Evolutionary conservation across 306 rosid genomes (phyloP), one percentile per base, ranked within the genome.

Genomic region (Cucumis cinereus): DNA sequence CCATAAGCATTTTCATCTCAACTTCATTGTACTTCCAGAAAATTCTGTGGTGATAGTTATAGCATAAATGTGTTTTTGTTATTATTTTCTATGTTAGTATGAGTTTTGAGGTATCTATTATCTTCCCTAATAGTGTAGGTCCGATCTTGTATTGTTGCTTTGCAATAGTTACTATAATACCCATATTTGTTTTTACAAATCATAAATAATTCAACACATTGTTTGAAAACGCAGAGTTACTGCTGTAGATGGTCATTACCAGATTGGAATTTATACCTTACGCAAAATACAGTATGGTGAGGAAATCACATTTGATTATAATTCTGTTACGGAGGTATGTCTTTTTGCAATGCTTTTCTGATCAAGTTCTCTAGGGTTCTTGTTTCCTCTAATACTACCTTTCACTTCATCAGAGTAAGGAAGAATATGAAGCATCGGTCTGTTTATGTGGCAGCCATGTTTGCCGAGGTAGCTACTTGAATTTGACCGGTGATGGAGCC

Each of bases 381-480:
- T 36, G 9, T 60, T 33, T 23, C 15, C 60, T 66, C 17, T 76
- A 10, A 76, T 30, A 28, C 26, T 76, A 30, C 43, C 53, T 26
- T 47, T 63, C 6, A 47, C 58, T 77, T 26, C 66, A 77, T 36
- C 85, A 95, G 99, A 95, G 99, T 82, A 95, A 95, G 90, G 99
- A 95, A 79, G 99, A 95, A 83, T 95, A 95, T 70, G 98, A 92
- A 85, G 99, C 96, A 17, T 95, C 99, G 0, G 99, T 95, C 68
- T 95, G 99, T 87, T 87, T 95, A 84, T 95, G 99, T 84, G 99
- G 99, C 56, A 95, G 99, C 80, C 99, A 90, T 92, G 97, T 92
- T 70, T 95, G 99, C 82, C 88, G 99, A 49, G 99, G 99, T 36
- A 95, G 99, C 86, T 95, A 95, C 85, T 81, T 95, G 81, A 95